Percentiles rank a stretch among this genome's conserved stretches.
Conservation (phyloP, 1,139 yeast species). For the Sporopachydermia cereana region DNA sequence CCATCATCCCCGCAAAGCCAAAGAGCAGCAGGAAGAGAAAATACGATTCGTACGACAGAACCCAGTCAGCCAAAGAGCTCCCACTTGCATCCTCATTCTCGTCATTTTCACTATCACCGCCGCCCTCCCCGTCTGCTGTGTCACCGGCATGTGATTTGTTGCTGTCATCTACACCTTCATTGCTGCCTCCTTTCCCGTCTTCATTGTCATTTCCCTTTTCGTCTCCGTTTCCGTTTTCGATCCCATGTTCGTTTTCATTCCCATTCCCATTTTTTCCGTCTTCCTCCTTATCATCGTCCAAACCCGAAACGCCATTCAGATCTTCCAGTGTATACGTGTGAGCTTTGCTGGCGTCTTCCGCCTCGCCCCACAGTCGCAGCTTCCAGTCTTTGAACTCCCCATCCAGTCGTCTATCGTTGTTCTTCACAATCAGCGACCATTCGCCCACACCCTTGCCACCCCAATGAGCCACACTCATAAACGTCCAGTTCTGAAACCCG, state of each 20-base stretch:
- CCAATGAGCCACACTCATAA: conserved; percentile 99
- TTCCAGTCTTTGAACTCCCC: conserved; percentile 62
- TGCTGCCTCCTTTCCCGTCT: background rate
- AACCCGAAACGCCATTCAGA: conserved; percentile 18
- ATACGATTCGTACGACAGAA: conserved; percentile 35
- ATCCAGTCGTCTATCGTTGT: conserved; percentile 27
- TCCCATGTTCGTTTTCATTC: conserved; percentile 12
- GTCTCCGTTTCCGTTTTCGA: conserved; percentile 12
- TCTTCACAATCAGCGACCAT: conserved; percentile 64
- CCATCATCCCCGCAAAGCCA: conserved; percentile 44
- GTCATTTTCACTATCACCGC: background rate
- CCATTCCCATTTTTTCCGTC: conserved; percentile 16
- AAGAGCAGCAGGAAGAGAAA: conserved; percentile 46
- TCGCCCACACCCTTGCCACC: conserved; percentile 76
- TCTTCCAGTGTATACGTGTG: conserved; percentile 30
- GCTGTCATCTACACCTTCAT: background rate
- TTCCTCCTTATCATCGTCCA: conserved; percentile 22
- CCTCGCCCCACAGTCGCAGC: conserved; percentile 72
- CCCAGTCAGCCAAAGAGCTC: conserved; percentile 6
- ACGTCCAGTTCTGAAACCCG: conserved; percentile 80
- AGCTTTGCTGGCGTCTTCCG: conserved; percentile 51
- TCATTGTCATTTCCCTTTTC: background rate
- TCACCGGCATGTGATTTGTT: background rate
- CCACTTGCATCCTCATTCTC: conserved; percentile 5
- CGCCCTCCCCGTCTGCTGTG: conserved; percentile 3